Evolutionary conservation across 345 rosid genomes (phyloP), one percentile per base, ranked within the genome.

Genomic region (Aquilaria malaccensis): DNA sequence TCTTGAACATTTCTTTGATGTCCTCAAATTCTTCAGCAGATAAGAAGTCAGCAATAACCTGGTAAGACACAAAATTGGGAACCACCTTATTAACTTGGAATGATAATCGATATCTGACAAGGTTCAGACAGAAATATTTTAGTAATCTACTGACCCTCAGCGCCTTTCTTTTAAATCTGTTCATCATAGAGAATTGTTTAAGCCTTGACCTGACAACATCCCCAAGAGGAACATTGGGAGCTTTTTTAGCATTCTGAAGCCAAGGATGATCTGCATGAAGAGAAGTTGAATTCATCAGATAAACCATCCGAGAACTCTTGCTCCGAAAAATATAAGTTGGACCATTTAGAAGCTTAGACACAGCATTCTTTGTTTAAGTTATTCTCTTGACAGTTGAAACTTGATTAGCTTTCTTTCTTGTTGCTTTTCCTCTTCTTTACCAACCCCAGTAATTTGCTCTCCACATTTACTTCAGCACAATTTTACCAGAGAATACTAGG

Each of bases 111-210:
- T 22, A 22, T 22, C 22, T 22, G 22, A 22, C 29, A 15, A 55
- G 9, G n/a, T 51, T 33, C 31, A 37, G 64, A 60, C 50, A 67
- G 12, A 49, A 14, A 61, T 56, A 59, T 41, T 47, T 58, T 5
- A 9, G 46, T 33, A 30, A 59, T 66, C 63, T 65, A 83, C 96
- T 58, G 58, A 95, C 99, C 96, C 96, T 81, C 52, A 95, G 78
- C 33, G 96, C 97, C 85, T 95, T 91, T 83, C 99, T 91, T 81
- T 95, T 95, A 85, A 95, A 95, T 84, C 97, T 82, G 83, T 95
- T 95, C 99, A 91, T 95, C 89, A 91, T 84, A 30, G 99, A 95
- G 74, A 95, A 95, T 63, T 95, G 99, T 79, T 91, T 91, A 45
- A 95, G 85, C 74, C 99, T 85, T 51, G 99, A 79, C 76, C 82